Evolutionary conservation across 2,329 filamentous ascomycete species (phyloP), one percentile per base, ranked within the genome.

Genomic region (Didymella lethalis): DNA sequence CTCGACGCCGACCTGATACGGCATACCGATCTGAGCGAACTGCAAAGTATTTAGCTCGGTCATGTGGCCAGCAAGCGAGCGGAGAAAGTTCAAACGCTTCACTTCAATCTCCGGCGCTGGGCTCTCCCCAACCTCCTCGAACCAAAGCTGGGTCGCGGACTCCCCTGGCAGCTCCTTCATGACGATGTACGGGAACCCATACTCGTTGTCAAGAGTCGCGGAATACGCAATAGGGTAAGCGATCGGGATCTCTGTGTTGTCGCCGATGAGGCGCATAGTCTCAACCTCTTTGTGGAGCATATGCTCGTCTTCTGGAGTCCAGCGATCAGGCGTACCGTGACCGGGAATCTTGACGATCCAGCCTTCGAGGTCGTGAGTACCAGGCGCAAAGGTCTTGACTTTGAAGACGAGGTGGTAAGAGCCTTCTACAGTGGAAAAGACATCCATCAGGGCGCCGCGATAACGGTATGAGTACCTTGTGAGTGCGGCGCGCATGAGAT

Each of bases 151-250:
- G 16, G 3, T 23, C 7, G 64, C 57, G 2, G 52, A 31, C 10
- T 48, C 45, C 4, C 69, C 67, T 0, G 56, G 11, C 1, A 68
- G 28, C 25, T 46, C 47, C 1, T 50, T 49, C 64, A 67, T 65
- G n/a, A 70, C 44, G 16, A 69, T 63, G 46, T 63, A 70, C 2
- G 69, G 67, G 14, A 60, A 59, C 0, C 56, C 48, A 8, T 64
- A 58, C 8, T 54, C 31, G 31, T 67, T 69, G n/a, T 63, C 40
- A 3, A 64, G n/a, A 2, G 62, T 57, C 1, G 51, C 40, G 18
- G 64, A 63, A 29, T 60, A 65, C 6, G 49, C 56, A 12, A 66
- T 31, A 11, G 66, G 54, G 8, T 32, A 32, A 1, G 69, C 59
- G 0, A 63, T 43, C 0, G 64, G 67, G 8, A 68, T 38, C 2